Base-by-base conservation (phyloP, 345 rosid genomes). In the Clarkia xantiana region DNA sequence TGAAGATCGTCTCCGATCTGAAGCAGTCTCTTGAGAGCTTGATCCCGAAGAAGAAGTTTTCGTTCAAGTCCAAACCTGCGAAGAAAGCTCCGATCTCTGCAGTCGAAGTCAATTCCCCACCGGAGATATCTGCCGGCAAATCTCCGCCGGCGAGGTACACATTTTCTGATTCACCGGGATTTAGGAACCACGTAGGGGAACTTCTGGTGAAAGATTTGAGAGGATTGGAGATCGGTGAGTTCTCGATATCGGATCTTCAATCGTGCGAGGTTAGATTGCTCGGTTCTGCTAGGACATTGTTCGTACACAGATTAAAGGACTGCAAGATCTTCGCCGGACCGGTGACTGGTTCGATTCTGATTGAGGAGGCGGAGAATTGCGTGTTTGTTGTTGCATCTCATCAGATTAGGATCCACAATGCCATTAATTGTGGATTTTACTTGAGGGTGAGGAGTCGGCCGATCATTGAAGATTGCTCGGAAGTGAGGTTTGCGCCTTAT, bases 391-490 rank as follows among this genome's bases (percentile, higher is more conserved):
- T 83, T 63, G 88, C 91, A 2, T 80, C 97, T 11, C 97, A 86
- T 76, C 94, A 86, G 78, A 83, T 86, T 19, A 62, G 95, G 61
- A 74, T 90, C 46, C 97, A 89, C 68, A 53, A 52, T 36, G 91
- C 82, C 0, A 79, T 43, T 44, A 60, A 47, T 18, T 62, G 82
- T 56, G 85, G 79, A 66, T 90, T 90, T 58, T 86, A 82, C 69
- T 29, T 86, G 63, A 74, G 94, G 58, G 88, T 76, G 51, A 80
- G 94, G 68, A 90, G 95, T 47, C 70, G 88, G 63, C 97, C 94
- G 2, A 81, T 89, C 40, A 63, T 82, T n/a, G 95, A 85, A 74
- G 94, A 89, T 48, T 68, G 90, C 49, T 49, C 55, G 1, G 77
- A 67, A 12, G 76, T 77, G 40, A 76, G 86, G 29, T 86, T 90